Evolutionary conservation across 2,329 filamentous ascomycete species (phyloP).

Genomic region (Didymosphaeria variabile): DNA sequence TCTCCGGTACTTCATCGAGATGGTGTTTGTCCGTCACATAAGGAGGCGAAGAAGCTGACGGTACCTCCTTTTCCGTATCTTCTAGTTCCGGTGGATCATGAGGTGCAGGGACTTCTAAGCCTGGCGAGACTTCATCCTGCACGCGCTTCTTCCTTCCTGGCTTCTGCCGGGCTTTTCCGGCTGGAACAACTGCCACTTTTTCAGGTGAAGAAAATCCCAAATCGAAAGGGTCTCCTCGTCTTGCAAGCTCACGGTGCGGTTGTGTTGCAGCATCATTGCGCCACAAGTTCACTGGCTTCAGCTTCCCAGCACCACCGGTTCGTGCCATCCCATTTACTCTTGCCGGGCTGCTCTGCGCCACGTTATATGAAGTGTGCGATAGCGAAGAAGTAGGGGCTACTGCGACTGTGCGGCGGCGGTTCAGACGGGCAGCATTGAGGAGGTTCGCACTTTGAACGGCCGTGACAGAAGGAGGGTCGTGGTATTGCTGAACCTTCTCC

Average conservation of each 20-base stretch:
- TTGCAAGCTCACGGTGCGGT: conserved; percentile 19
- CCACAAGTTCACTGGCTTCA: conserved; percentile 28
- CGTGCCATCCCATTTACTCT: conserved; percentile 1
- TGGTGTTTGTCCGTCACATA: too few relatives aligned
- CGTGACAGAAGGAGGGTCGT: conserved; percentile 15
- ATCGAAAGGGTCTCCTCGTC: conserved; percentile 28
- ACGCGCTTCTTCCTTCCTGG: conserved; percentile 22
- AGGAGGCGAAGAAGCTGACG: not conserved
- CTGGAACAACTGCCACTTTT: conserved; percentile 21
- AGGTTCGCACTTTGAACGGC: conserved; percentile 34
- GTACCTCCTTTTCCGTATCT: not conserved
- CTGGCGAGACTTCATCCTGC: conserved; percentile 1
- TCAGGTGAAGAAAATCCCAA: conserved; percentile 31
- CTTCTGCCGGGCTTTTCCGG: conserved; percentile 20
- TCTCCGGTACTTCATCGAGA: not conserved
- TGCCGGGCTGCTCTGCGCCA: conserved; percentile 14
- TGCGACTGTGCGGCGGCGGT: conserved; percentile 10
- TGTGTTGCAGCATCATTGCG: conserved; percentile 14
- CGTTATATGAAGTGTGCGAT: not conserved
- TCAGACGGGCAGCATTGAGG: conserved; percentile 42
- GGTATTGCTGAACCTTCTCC: conserved; percentile 11
- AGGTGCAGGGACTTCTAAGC: not conserved
- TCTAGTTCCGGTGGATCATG: not conserved
- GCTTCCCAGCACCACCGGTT: conserved; percentile 24
- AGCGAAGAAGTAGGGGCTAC: not conserved